Conservation (phyloP, 768 basidiomycete genomes). For the Naganishia vaughanmartiniae region DNA sequence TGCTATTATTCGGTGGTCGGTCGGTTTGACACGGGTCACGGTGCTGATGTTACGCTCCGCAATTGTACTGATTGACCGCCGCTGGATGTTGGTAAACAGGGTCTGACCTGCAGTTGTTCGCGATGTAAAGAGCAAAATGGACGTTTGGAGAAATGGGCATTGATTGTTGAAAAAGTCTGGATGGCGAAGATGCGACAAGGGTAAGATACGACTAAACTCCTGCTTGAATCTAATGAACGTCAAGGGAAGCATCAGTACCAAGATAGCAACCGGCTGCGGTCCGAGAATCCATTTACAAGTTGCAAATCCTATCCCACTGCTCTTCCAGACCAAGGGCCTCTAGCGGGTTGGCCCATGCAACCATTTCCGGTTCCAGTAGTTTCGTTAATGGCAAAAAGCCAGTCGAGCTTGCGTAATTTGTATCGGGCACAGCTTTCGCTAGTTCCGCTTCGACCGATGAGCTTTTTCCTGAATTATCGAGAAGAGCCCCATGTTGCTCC, state of each 20-base stretch:
- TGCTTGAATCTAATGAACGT: background rate
- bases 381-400: slow-evolving; percentile 1
- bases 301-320: background rate
- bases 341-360: slow-evolving; percentile 11
- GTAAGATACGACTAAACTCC: background rate
- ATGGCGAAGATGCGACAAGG: background rate
- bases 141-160: slow-evolving; percentile 6
- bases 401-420: slow-evolving; percentile 11
- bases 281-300: background rate
- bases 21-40: slow-evolving; percentile 9
- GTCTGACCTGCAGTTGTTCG: slow-evolving; percentile 1
- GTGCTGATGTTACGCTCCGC: slow-evolving; percentile 11
- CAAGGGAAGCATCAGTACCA: background rate
- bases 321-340: slow-evolving; percentile 5
- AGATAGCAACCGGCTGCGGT: background rate
- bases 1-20: slow-evolving; percentile 1
- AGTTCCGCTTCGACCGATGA: background rate
- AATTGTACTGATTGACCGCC: background rate
- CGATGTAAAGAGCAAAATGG: slow-evolving; percentile 10
- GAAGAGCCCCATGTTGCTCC: background rate
- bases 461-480: background rate
- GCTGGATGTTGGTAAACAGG: slow-evolving; percentile 3
- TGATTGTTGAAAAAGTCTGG: background rate
- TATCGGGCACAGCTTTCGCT: background rate
- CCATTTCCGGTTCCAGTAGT: slow-evolving; percentile 1